Evolutionary conservation across 306 rosid species (phyloP).

Genomic region (Quercus robur): DNA sequence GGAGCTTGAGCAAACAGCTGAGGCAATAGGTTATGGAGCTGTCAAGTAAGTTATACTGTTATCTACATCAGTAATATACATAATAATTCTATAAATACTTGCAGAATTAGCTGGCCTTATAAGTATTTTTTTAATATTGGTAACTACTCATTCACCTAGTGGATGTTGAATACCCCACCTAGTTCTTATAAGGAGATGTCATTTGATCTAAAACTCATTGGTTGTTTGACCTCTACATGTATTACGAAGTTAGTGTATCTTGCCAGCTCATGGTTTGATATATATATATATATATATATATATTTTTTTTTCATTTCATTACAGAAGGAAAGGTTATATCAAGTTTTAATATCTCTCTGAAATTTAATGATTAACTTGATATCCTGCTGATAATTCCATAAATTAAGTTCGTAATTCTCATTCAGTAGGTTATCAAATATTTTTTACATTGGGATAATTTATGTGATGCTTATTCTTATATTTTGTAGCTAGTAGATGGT

Average conservation of each 20-base stretch:
- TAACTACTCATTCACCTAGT: too few species aligned
- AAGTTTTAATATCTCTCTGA: not conserved
- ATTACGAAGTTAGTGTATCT: not conserved
- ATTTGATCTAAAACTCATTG: too few species aligned
- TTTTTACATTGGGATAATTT: not conserved
- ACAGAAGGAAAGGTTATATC: not conserved
- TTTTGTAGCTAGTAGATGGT: not conserved
- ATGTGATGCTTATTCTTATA: not conserved
- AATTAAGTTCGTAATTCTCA: not conserved
- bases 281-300: too few species aligned
- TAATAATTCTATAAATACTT: not conserved
- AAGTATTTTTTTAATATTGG: too few species aligned
- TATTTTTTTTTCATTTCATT: not conserved
- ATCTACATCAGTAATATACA: not conserved
- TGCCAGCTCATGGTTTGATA: not conserved
- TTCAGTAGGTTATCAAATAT: not conserved
- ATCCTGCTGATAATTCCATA: not conserved
- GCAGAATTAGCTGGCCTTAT: not conserved
- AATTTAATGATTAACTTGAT: not conserved
- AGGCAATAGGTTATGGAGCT: constrained; percentile 89
- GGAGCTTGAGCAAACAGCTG: constrained; percentile 73
- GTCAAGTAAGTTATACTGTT: constrained; percentile 67
- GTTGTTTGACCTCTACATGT: not conserved
- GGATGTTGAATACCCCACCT: too few species aligned
- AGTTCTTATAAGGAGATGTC: too few species aligned